These are phyloP conservation scores for Parasitella parasitica DNA, from an alignment of 371 early-diverging fungal genomes.

Conservation along the genomic window DNA sequence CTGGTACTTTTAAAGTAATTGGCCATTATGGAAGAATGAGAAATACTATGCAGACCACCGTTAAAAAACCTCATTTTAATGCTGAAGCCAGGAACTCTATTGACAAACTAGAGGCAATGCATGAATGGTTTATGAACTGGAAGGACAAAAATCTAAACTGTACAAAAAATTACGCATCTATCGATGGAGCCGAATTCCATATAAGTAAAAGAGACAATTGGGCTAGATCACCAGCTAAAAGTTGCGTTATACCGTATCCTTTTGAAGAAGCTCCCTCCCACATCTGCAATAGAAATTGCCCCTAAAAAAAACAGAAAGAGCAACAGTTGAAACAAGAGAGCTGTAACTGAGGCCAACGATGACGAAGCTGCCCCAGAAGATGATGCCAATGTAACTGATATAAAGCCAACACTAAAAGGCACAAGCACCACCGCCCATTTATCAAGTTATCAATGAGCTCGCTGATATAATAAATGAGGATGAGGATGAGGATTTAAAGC, in stretches of 20 bases:
- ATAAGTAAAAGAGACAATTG: too few species aligned
- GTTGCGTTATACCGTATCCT: too few species aligned
- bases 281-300: background rate
- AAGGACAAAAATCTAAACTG: slow-evolving; percentile 6
- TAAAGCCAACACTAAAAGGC: slow-evolving; percentile 6
- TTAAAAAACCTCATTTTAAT: too few species aligned
- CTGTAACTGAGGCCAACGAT: slow-evolving; percentile 6
- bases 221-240: too few species aligned
- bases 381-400: slow-evolving; percentile 10
- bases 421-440: slow-evolving; percentile 14
- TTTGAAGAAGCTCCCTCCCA: background rate
- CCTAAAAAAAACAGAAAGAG: background rate
- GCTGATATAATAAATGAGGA: too few species aligned
- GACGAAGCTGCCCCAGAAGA: slow-evolving; percentile 8
- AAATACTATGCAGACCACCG: too few species aligned
- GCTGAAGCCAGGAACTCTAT: slow-evolving; percentile 2
- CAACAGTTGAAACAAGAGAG: slow-evolving; percentile 5
- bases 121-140: slow-evolving; percentile 1
- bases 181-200: too few species aligned
- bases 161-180: slow-evolving; percentile 4
- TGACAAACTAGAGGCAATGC: slow-evolving; percentile 4
- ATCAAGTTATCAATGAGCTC: slow-evolving; percentile 10
- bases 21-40: too few species aligned
- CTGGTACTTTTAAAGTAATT: too few species aligned
- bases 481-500: too few species aligned